A percentile compares a stretch with the other conserved stretches of the same genome.
These are phyloP conservation scores for Vitis cinerea DNA, from an alignment of 164 flowering plant genomes.

Conservation along the genomic window DNA sequence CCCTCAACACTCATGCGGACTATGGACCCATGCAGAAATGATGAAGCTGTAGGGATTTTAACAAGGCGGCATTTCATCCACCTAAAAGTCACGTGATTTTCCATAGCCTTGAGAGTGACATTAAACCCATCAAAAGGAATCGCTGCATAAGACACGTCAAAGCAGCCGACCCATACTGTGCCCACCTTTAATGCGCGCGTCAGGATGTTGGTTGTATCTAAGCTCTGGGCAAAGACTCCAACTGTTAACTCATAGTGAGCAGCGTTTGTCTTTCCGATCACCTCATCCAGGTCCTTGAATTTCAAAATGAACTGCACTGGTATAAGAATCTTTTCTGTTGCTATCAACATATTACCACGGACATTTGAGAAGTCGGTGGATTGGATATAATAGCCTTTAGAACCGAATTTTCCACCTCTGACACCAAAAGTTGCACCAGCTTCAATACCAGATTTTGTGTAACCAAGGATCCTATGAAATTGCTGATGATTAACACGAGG, in stretches of 20 bases:
- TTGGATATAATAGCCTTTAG: conserved; percentile 9
- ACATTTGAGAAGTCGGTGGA: conserved; percentile 74
- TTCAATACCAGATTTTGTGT: conserved; percentile 34
- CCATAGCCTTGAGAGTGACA: too few relatives aligned
- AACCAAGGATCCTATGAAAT: conserved; percentile 51
- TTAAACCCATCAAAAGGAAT: conserved; percentile 61
- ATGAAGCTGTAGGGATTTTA: too few relatives aligned
- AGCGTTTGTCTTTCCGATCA: conserved; percentile 42
- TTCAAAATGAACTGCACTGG: conserved; percentile 70
- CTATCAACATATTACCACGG: conserved; percentile 68
- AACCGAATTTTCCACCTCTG: too few relatives aligned
- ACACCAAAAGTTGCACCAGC: too few relatives aligned
- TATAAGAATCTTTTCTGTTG: conserved; percentile 68
- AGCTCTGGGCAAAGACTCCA: conserved; percentile 53
- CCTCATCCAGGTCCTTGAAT: conserved; percentile 56
- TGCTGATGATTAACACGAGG: conserved; percentile 58
- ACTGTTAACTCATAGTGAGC: conserved; percentile 52
- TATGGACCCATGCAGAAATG: too few relatives aligned
- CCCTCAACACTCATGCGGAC: too few relatives aligned
- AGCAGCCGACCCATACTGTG: conserved; percentile 65
- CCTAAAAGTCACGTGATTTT: too few relatives aligned
- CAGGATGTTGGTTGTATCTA: conserved; percentile 60
- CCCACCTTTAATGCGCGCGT: conserved; percentile 54
- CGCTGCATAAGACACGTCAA: conserved; percentile 54
- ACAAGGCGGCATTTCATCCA: too few relatives aligned